phyloP scores from a whole-genome alignment of 176 grass and related monocot species.

The Oryza nivara region DNA sequence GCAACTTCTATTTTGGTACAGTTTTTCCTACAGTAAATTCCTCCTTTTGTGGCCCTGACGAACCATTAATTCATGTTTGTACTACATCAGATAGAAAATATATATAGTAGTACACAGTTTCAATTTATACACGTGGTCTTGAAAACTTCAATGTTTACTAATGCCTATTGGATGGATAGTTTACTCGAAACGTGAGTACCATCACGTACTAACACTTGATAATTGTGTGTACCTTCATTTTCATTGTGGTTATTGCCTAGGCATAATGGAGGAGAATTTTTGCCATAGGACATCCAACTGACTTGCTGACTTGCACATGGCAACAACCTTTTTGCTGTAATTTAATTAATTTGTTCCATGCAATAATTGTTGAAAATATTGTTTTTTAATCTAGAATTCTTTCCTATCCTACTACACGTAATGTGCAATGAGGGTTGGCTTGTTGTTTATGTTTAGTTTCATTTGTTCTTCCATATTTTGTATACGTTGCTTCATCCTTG shows the following conservation, averaged over 20 bases:
- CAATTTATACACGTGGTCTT: not conserved
- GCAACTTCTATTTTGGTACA: not conserved
- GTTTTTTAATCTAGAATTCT: not conserved
- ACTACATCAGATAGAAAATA: not conserved
- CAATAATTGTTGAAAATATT: not conserved
- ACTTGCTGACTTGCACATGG: not conserved
- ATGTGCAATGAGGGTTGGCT: not conserved
- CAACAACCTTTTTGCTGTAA: not conserved
- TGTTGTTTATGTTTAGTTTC: not conserved
- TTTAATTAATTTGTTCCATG: not conserved
- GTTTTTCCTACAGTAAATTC: not conserved
- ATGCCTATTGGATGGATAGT: not conserved
- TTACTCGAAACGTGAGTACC: not conserved
- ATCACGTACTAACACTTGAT: not conserved
- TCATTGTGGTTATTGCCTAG: not conserved
- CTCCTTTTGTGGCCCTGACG: not conserved
- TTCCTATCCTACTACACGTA: not conserved
- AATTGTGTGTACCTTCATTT: not conserved
- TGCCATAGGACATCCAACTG: not conserved
- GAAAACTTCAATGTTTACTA: not conserved
- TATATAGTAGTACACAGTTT: not conserved
- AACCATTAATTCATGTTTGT: not conserved
- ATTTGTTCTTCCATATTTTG: not conserved
- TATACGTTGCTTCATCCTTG: not conserved
- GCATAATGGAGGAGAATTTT: not conserved